Evolutionary conservation across 345 rosid genomes (phyloP).

Genomic region (Anacardium occidentale): DNA sequence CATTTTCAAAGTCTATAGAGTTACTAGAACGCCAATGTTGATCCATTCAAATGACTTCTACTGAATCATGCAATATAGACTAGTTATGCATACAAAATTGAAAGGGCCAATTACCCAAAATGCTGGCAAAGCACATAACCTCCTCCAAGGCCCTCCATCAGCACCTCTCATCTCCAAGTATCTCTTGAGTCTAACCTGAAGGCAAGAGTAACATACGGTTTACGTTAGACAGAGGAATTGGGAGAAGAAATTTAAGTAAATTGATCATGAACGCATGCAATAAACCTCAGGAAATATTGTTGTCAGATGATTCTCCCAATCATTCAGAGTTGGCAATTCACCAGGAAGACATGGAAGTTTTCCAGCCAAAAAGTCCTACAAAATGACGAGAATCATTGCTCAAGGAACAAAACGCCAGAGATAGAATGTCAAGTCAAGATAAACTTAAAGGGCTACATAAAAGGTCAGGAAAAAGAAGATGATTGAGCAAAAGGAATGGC

Average conservation of each 20-base stretch:
- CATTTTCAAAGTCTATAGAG: not conserved
- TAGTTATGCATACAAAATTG: conserved; percentile 15
- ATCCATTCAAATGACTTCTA: conserved; percentile 7
- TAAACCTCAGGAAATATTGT: conserved; percentile 97
- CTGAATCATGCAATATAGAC: not conserved
- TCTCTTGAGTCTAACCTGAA: conserved; percentile 90
- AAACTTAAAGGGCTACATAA: not conserved
- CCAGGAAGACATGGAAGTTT: conserved; percentile 94
- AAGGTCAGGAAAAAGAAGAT: not conserved
- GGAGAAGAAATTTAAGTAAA: conserved; percentile 4
- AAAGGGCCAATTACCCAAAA: conserved; percentile 68
- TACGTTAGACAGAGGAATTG: conserved; percentile 15
- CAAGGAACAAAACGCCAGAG: not conserved
- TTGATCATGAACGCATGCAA: conserved; percentile 16
- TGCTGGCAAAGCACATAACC: conserved; percentile 92
- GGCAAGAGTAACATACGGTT: conserved; percentile 14
- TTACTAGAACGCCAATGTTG: conserved; percentile 5
- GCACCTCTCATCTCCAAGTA: conserved; percentile 99
- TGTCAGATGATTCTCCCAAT: conserved; percentile 97
- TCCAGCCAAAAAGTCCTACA: conserved; percentile 94
- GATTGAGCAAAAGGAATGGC: not conserved
- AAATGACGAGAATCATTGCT: conserved; percentile 14
- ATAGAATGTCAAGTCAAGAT: not conserved
- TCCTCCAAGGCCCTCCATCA: conserved; percentile 99
- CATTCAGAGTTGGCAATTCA: conserved; percentile 84